Base-by-base conservation (phyloP, 768 basidiomycete species). In the Vararia minispora region DNA sequence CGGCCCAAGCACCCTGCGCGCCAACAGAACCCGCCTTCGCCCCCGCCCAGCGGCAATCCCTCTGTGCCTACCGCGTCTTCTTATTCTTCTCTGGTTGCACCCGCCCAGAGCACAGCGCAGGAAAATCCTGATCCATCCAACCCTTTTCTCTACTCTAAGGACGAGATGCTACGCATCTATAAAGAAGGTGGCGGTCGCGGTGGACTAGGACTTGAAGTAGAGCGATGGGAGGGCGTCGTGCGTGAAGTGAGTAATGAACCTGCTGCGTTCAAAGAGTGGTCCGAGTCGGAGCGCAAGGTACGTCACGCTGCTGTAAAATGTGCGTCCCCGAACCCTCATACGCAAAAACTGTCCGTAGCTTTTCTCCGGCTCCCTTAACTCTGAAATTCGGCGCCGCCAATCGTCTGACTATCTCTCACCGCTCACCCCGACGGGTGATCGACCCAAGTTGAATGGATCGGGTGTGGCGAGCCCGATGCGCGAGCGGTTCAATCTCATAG, bases 211-310 rank as follows among this genome's bases (percentile, higher is more conserved):
- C 63, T 88, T 28, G 88, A 90, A 59, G 86, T 90, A 11, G 88
- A 89, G 59, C 69, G 81, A 45, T 88, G 84, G 81, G 83, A 89
- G 42, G 88, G 88, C 40, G 79, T 92, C 48, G 84, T 89, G 18
- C 76, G 79, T 42, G 87, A 89, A 53, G 61, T 69, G 17, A 77
- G 72, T 21, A 68, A 55, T 29, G 83, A 87, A 41, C 91, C 91
- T 13, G 60, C 80, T 25, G 72, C 74, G 28, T 52, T 89, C 50
- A 79, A 78, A 47, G 91, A 92, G 54, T 73, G 86, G 74, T 66
- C 65, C 41, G 87, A 89, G 37, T 62, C 65, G 16, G 90, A 94
- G 68, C 88, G 80, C 66, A 92, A 90, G 83, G 90, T 90, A 51
- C 43, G 29, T 35, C 34, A 51, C 18, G 37, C 35, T 43, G 27